Base-by-base conservation (phyloP, 257 asterid species). In the Scutellaria minor region DNA sequence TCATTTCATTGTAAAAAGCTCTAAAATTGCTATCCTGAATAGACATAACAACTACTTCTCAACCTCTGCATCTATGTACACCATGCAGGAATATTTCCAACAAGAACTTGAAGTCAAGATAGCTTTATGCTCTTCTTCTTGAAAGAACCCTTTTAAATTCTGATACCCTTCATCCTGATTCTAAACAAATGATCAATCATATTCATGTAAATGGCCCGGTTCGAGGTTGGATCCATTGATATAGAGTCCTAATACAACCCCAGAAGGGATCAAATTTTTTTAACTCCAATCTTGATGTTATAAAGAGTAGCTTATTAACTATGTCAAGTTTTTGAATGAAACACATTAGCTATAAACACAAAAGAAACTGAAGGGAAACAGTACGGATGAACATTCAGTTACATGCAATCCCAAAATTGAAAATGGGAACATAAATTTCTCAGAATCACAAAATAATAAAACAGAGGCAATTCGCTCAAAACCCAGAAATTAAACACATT, bases 401-500 rank as follows among this genome's bases (percentile, higher is more conserved):
- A 65, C 75, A 41, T 46, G 66, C 41, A 55, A 31, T 11, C 53
- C 77, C 15, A 41, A 77, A 63, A 59, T 39, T 44, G 10, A 45
- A 7, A 40, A 40, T 14, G 64, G 46, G 42, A 77, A 55, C 45
- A 40, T 9, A 70, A 3, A 35, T 42, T 18, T 40, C 67, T 31
- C 56, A 50, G 20, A 66, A 75, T 45, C 39, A 27, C 9, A 13
- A 64, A 47, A 72, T 7, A 27, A 27, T 44, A 56, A 50, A 64
- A 63, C 73, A 65, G 68, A 67, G 45, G 54, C 53, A 74, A 65
- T 62, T 67, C 75, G 40, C 75, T 35, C 48, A 64, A 78, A 65
- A 48, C 59, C 71, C 73, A 59, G 47, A 68, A 46, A 37, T 24
- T 7, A 67, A 66, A 63, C 66, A 41, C 77, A 68, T 31, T 47